Percentiles rank a stretch among this genome's conserved stretches.
These are phyloP conservation scores for Epichloe uncinata DNA, from an alignment of 2,329 filamentous ascomycete genomes.

Conservation along the genomic window DNA sequence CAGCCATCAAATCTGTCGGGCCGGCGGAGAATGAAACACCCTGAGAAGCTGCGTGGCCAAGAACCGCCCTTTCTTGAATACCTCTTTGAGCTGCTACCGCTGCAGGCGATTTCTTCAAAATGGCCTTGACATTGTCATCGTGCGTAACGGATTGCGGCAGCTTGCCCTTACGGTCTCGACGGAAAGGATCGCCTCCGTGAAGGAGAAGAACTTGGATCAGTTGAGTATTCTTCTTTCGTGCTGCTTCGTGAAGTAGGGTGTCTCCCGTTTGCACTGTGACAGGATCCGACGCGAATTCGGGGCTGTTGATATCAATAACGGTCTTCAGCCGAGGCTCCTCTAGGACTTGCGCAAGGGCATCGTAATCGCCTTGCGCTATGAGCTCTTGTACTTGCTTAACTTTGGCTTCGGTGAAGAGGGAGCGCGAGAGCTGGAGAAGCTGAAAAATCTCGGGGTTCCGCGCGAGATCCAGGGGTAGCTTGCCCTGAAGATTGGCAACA, in stretches of 20 bases:
- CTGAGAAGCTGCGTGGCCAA: conserved; percentile 57
- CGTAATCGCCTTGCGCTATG: conserved; percentile 60
- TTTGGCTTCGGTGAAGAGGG: conserved; percentile 78
- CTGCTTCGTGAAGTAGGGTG: conserved; percentile 85
- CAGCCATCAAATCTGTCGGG: conserved; percentile 49
- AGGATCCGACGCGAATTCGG: conserved; percentile 74
- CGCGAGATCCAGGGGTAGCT: conserved; percentile 76
- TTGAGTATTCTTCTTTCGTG: conserved; percentile 71
- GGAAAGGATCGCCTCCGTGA: conserved; percentile 92
- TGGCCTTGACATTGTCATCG: conserved; percentile 75
- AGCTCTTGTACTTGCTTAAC: conserved; percentile 73
- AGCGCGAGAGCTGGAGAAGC: conserved; percentile 78
- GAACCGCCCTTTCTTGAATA: conserved; percentile 92
- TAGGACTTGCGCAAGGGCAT: conserved; percentile 62
- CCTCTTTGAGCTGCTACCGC: conserved; percentile 87
- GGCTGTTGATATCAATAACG: conserved; percentile 81
- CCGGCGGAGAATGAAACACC: conserved; percentile 34
- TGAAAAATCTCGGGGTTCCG: conserved; percentile 93
- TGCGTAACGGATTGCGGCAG: conserved; percentile 93
- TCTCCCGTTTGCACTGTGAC: conserved; percentile 71
- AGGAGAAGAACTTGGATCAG: conserved; percentile 83
- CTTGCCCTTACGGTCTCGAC: conserved; percentile 87
- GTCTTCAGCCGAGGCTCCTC: conserved; percentile 78
- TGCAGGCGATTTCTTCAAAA: conserved; percentile 88
- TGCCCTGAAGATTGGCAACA: conserved; percentile 69